Conservation (phyloP, 2,329 filamentous ascomycete species). For the Sporothrix curviconia region DNA sequence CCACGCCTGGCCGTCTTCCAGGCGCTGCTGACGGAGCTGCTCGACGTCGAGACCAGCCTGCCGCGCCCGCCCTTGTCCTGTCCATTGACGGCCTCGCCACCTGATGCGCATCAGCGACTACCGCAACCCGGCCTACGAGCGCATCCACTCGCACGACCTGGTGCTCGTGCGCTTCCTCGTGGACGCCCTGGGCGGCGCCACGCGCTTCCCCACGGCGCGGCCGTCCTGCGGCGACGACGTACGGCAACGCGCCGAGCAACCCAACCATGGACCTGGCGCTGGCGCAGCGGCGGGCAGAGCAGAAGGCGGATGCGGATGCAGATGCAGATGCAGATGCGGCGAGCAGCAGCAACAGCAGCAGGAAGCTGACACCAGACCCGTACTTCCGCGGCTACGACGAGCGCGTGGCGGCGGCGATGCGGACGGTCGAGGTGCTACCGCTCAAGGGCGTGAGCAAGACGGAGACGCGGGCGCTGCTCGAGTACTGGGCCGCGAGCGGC, state of each 20-base stretch:
- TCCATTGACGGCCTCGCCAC: slow-evolving; percentile 73
- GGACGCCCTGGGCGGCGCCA: slow-evolving; percentile 59
- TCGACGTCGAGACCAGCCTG: slow-evolving; percentile 16
- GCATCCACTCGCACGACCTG: slow-evolving; percentile 82
- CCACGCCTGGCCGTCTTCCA: slow-evolving; percentile 71
- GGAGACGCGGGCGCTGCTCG: slow-evolving; percentile 75
- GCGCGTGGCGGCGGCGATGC: slow-evolving; percentile 47
- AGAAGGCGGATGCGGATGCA: slow-evolving; percentile 16
- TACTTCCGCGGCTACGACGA: slow-evolving; percentile 52
- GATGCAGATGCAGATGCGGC: not conserved
- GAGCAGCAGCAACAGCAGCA: too few species aligned
- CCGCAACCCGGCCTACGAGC: slow-evolving; percentile 60
- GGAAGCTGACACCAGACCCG: slow-evolving; percentile 39
- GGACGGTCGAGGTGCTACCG: slow-evolving; percentile 45
- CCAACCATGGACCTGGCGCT: slow-evolving; percentile 65
- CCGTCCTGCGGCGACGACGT: slow-evolving; percentile 65
- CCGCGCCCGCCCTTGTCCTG: slow-evolving; percentile 58
- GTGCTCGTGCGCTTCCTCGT: slow-evolving; percentile 68
- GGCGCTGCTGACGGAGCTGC: slow-evolving; percentile 75
- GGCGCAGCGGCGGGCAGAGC: slow-evolving; percentile 44
- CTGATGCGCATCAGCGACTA: slow-evolving; percentile 76
- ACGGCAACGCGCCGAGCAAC: slow-evolving; percentile 60
- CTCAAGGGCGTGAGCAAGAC: slow-evolving; percentile 63
- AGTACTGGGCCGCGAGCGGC: slow-evolving; percentile 88
- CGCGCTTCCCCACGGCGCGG: slow-evolving; percentile 63